Conservation (phyloP, 306 rosid genomes). For the Dalbergia oliveri region DNA sequence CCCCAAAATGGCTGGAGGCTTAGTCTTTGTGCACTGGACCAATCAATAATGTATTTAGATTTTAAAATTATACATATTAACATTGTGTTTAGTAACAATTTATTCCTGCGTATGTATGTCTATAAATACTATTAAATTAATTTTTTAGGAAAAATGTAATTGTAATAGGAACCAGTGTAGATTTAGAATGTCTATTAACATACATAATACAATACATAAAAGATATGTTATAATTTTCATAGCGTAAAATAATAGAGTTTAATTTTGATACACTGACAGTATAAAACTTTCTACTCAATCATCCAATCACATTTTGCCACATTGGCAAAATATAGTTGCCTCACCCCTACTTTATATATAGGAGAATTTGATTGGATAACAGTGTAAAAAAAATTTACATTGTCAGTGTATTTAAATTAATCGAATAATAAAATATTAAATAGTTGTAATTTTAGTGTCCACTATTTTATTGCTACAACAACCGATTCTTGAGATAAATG, state of each 20-base stretch:
- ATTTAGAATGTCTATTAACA: neutral
- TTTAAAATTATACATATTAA: neutral
- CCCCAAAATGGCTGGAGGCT: neutral
- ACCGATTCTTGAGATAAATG: slow-evolving; percentile 3
- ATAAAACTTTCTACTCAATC: too few species aligned
- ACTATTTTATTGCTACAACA: slow-evolving; percentile 4
- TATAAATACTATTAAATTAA: neutral
- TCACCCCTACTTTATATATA: too few species aligned
- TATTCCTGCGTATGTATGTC: too few species aligned
- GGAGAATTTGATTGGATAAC: too few species aligned
- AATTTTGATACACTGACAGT: too few species aligned
- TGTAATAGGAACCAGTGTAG: neutral
- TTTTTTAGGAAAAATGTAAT: neutral
- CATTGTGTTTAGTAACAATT: neutral
- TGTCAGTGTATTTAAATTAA: too few species aligned
- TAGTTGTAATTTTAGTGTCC: neutral
- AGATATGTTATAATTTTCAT: too few species aligned
- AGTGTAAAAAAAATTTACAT: too few species aligned
- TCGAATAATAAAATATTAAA: neutral
- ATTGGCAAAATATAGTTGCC: too few species aligned
- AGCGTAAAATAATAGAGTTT: too few species aligned
- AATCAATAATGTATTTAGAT: neutral
- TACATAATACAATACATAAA: neutral
- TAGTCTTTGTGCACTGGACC: neutral
- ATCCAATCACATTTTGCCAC: too few species aligned